Conservation (phyloP, 2,329 filamentous ascomycete genomes). For the Curvularia sp. region DNA sequence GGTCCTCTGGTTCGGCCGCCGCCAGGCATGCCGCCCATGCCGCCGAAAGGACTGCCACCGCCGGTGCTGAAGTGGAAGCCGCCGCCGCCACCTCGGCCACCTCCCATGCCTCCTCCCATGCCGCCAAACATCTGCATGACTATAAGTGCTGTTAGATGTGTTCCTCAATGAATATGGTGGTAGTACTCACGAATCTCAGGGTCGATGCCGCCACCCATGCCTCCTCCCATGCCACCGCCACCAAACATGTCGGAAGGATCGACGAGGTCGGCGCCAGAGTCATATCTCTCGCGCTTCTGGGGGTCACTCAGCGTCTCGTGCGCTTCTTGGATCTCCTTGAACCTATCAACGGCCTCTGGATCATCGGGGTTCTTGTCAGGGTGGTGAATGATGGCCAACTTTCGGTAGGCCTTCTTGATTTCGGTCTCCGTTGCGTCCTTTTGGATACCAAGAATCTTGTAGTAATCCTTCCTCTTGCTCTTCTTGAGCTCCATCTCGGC, state of each 20-base stretch:
- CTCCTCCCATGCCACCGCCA: conserved; percentile 52
- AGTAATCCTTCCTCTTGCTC: conserved; percentile 96
- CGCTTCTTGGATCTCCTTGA: conserved; percentile 97
- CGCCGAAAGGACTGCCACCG: conserved; percentile 48
- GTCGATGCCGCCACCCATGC: conserved; percentile 55
- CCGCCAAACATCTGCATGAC: conserved; percentile 54
- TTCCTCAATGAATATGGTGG: not conserved
- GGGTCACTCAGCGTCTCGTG: conserved; percentile 95
- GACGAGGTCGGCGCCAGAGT: conserved; percentile 89
- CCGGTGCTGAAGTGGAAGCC: conserved; percentile 52
- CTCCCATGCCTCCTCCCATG: conserved; percentile 58
- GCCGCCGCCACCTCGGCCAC: conserved; percentile 56
- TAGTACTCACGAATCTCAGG: conserved; percentile 43
- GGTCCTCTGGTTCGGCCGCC: conserved; percentile 43
- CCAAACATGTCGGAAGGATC: conserved; percentile 88
- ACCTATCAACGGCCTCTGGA: conserved; percentile 81
- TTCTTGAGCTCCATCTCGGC: conserved; percentile 98
- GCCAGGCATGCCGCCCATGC: conserved; percentile 47
- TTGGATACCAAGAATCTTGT: conserved; percentile 89
- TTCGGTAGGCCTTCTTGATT: conserved; percentile 97
- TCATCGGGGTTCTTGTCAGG: conserved; percentile 97
- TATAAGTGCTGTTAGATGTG: conserved; percentile 20
- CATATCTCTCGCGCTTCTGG: conserved; percentile 90
- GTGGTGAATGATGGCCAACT: conserved; percentile 91
- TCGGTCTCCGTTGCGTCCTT: conserved; percentile 84